phyloP scores from a whole-genome alignment of 495 filamentous ascomycete genomes.

The Aspergillus conjunctus region DNA sequence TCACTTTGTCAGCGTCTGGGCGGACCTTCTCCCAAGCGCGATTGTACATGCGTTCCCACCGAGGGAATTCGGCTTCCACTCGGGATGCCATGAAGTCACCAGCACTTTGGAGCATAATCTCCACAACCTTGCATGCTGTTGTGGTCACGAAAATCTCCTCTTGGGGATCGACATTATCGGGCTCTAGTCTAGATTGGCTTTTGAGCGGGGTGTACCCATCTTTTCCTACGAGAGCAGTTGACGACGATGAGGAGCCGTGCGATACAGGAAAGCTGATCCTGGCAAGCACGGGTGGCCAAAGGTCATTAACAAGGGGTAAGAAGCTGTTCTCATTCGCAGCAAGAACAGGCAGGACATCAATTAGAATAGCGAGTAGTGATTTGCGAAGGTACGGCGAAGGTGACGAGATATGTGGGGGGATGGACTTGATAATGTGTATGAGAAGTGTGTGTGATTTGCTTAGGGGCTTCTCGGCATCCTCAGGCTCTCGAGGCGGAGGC shows the following conservation, averaged over 20 bases:
- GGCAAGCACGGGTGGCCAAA: slow-evolving; percentile 78
- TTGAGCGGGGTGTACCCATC: slow-evolving; percentile 16
- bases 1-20: slow-evolving; percentile 37
- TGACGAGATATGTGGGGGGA: slow-evolving; percentile 84
- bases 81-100: slow-evolving; percentile 80
- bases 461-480: slow-evolving; percentile 56
- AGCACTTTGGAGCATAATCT: slow-evolving; percentile 58
- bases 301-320: slow-evolving; percentile 81
- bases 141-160: slow-evolving; percentile 73
- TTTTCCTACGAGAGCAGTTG: slow-evolving; percentile 31
- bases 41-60: slow-evolving; percentile 50
- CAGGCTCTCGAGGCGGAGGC: slow-evolving; percentile 49
- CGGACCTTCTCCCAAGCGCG: slow-evolving; percentile 44
- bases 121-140: slow-evolving; percentile 66
- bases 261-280: slow-evolving; percentile 58
- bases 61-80: slow-evolving; percentile 68
- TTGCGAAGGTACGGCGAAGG: slow-evolving; percentile 76
- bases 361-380: slow-evolving; percentile 72
- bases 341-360: slow-evolving; percentile 66
- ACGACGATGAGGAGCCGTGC: slow-evolving; percentile 25
- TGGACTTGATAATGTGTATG: slow-evolving; percentile 65
- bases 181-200: slow-evolving; percentile 7
- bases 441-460: slow-evolving; percentile 62
- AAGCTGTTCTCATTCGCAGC: slow-evolving; percentile 76
- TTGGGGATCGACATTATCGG: slow-evolving; percentile 48